phyloP scores from a whole-genome alignment of 2,329 filamentous ascomycete species.

The Bipolaris victoriae region DNA sequence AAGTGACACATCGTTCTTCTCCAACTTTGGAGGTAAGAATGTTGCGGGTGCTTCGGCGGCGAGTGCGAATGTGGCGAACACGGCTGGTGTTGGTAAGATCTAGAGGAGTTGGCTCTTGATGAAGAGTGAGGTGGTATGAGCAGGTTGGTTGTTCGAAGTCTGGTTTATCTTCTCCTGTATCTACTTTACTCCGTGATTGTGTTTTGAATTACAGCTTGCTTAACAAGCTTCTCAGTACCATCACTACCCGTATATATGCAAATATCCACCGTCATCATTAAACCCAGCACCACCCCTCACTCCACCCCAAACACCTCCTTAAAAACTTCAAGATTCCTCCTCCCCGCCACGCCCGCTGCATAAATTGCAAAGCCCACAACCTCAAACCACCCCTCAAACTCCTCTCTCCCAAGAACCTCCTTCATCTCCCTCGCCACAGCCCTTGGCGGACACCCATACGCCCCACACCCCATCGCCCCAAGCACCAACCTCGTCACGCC shows the following conservation, averaged over 20 bases:
- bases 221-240: neutral
- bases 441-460: constrained; percentile 28
- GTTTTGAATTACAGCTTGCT: neutral
- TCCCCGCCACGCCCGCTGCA: constrained; percentile 19
- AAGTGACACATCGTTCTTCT: constrained; percentile 57
- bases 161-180: neutral
- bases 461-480: constrained; percentile 34
- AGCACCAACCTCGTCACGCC: constrained; percentile 28
- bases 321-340: neutral
- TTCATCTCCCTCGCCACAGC: constrained; percentile 29
- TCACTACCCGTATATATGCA: neutral
- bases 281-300: neutral
- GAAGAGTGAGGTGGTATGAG: neutral
- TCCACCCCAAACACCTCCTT: constrained; percentile 14
- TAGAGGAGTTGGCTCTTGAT: constrained; percentile 1
- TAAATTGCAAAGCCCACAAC: constrained; percentile 26
- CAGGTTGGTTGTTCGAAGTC: too few species aligned
- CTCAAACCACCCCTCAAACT: constrained; percentile 33
- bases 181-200: neutral
- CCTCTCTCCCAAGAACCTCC: constrained; percentile 15
- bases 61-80: constrained; percentile 24
- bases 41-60: constrained; percentile 50
- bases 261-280: too few species aligned
- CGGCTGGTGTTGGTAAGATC: constrained; percentile 33
- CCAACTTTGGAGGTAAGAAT: constrained; percentile 60